A percentile compares a stretch with the other conserved stretches of the same genome.
These are phyloP conservation scores for Colletotrichum abscissum DNA, from an alignment of 2,329 filamentous ascomycete genomes.

Conservation along the genomic window DNA sequence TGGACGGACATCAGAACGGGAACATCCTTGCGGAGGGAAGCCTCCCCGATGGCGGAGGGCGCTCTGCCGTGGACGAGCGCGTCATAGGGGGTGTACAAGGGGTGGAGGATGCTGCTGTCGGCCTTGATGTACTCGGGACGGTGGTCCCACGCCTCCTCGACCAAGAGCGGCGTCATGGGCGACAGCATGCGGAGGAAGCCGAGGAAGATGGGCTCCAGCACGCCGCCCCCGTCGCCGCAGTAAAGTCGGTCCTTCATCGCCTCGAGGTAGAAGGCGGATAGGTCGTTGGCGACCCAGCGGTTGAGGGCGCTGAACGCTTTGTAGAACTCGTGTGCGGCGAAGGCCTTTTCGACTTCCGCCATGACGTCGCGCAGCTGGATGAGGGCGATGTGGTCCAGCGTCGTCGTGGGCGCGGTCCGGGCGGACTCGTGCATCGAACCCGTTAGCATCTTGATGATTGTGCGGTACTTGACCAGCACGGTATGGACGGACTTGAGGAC, in stretches of 20 bases:
- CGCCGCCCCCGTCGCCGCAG: constrained; percentile 77
- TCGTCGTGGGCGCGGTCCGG: constrained; percentile 62
- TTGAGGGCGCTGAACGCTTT: constrained; percentile 80
- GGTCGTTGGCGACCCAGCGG: constrained; percentile 82
- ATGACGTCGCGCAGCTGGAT: constrained; percentile 77
- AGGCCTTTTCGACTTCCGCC: constrained; percentile 72
- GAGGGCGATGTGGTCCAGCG: constrained; percentile 80
- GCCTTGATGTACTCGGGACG: constrained; percentile 73
- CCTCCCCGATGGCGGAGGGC: constrained; percentile 52
- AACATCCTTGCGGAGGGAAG: constrained; percentile 54
- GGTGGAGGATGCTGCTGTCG: constrained; percentile 46
- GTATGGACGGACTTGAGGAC: constrained; percentile 82
- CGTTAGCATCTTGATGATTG: constrained; percentile 90
- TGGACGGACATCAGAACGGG: constrained; percentile 66
- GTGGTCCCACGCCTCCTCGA: constrained; percentile 90
- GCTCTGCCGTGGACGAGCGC: constrained; percentile 54
- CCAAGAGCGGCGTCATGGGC: constrained; percentile 83
- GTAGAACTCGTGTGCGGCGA: constrained; percentile 83
- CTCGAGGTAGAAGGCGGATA: constrained; percentile 96
- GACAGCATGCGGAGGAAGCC: constrained; percentile 82
- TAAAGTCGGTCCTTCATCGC: constrained; percentile 92
- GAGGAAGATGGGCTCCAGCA: constrained; percentile 74
- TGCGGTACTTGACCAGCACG: constrained; percentile 85
- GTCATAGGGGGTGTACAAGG: constrained; percentile 60
- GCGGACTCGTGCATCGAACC: constrained; percentile 74